Evolutionary conservation across 768 basidiomycete genomes (phyloP).

Genomic region (Tylopilus plumbeoviolaceoides): DNA sequence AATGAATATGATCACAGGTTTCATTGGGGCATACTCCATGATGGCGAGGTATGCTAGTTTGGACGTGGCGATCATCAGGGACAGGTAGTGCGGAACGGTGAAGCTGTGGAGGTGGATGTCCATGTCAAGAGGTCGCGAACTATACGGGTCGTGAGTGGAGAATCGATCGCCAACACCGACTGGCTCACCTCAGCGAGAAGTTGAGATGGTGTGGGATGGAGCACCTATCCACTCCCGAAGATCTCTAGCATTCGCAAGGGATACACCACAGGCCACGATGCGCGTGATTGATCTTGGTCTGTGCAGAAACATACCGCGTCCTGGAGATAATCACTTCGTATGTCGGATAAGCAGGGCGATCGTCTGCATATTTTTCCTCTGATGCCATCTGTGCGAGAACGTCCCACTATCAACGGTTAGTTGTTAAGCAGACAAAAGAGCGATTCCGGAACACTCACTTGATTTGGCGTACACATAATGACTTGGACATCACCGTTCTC

Average conservation of each 20-base stretch:
- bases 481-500: slow-evolving; percentile 93
- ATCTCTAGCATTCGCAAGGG: slow-evolving; percentile 92
- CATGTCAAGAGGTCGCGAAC: slow-evolving; percentile 95
- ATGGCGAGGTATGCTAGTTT: slow-evolving; percentile 96
- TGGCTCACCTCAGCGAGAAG: slow-evolving; percentile 79
- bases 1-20: slow-evolving; percentile 90
- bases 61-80: slow-evolving; percentile 98
- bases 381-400: slow-evolving; percentile 88
- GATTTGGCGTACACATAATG: slow-evolving; percentile 89
- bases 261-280: slow-evolving; percentile 92
- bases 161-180: neutral
- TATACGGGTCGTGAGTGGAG: slow-evolving; percentile 29
- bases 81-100: slow-evolving; percentile 95
- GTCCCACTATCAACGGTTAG: slow-evolving; percentile 69
- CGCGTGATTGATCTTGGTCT: slow-evolving; percentile 91
- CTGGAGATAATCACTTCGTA: slow-evolving; percentile 96
- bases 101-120: slow-evolving; percentile 97
- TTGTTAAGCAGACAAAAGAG: neutral
- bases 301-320: slow-evolving; percentile 91
- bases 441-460: slow-evolving; percentile 46
- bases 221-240: slow-evolving; percentile 98
- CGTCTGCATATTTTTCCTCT: slow-evolving; percentile 93
- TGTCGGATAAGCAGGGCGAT: slow-evolving; percentile 87
- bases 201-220: slow-evolving; percentile 92
- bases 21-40: slow-evolving; percentile 76